A percentile compares a stretch with the other conserved stretches of the same genome.
Evolutionary conservation across 2,329 filamentous ascomycete genomes (phyloP).

Genomic region (Pyricularia pennisetigena): DNA sequence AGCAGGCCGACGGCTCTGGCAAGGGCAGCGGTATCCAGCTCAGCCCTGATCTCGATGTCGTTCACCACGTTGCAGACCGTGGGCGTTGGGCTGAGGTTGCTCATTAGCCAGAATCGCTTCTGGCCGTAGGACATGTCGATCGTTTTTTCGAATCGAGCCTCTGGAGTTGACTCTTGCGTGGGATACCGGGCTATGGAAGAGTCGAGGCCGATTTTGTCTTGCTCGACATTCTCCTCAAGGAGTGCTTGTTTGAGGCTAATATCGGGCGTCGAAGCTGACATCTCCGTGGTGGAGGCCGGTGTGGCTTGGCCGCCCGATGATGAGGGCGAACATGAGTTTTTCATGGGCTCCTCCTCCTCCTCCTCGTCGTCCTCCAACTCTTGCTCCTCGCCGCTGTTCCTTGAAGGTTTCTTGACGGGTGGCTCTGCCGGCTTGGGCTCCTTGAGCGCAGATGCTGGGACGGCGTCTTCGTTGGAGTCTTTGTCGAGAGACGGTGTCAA

Average conservation of each 20-base stretch:
- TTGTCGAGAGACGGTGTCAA: not conserved
- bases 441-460: not conserved
- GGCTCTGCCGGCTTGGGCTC: not conserved
- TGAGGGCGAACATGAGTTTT: not conserved
- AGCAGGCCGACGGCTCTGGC: conserved; percentile 8
- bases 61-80: conserved; percentile 29
- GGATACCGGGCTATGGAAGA: not conserved
- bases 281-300: not conserved
- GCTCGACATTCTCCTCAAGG: not conserved
- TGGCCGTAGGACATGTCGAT: conserved; percentile 27
- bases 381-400: not conserved
- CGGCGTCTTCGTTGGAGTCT: not conserved
- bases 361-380: not conserved
- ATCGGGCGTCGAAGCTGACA: not conserved
- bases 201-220: not conserved
- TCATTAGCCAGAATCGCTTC: conserved; percentile 29
- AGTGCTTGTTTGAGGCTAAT: not conserved
- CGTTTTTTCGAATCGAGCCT: not conserved
- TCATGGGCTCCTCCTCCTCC: too few relatives aligned
- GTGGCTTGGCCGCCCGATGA: not conserved
- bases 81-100: conserved; percentile 21
- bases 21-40: conserved; percentile 19
- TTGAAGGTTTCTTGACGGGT: not conserved
- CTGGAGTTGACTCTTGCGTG: not conserved
- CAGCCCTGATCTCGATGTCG: conserved; percentile 20